Evolutionary conservation across 2,329 filamentous ascomycete genomes (phyloP).

Genomic region (Penicillium thymicola): DNA sequence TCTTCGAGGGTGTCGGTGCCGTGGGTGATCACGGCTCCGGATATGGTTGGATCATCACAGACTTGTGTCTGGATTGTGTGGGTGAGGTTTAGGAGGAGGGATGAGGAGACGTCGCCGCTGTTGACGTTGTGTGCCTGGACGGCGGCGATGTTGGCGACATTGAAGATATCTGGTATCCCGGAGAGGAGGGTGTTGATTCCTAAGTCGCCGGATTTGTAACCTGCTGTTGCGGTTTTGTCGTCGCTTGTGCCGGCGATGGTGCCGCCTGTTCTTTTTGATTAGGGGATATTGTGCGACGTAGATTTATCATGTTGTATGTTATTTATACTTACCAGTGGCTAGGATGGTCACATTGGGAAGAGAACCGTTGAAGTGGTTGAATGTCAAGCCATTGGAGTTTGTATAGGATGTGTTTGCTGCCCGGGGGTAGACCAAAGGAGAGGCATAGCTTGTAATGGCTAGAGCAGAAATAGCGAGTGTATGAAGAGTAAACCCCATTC

Average conservation of each 20-base stretch:
- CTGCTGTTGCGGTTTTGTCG: constrained; percentile 27
- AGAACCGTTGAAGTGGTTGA: constrained; percentile 25
- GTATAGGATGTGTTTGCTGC: constrained; percentile 21
- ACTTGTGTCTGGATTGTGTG: constrained; percentile 13
- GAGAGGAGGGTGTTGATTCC: constrained; percentile 25
- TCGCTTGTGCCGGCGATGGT: constrained; percentile 26
- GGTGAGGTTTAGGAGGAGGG: constrained; percentile 23
- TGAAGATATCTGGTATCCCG: constrained; percentile 25
- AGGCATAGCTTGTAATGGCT: constrained; percentile 19
- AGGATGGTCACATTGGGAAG: constrained; percentile 28
- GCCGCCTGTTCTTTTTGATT: constrained; percentile 14
- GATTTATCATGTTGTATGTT: neutral
- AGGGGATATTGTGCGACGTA: neutral
- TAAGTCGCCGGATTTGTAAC: constrained; percentile 25
- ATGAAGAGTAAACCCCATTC: constrained; percentile 18
- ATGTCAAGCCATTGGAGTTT: constrained; percentile 27
- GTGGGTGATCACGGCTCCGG: constrained; percentile 50
- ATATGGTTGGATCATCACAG: constrained; percentile 10
- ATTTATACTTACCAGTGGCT: constrained; percentile 17
- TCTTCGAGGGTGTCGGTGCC: constrained; percentile 66
- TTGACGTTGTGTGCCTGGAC: constrained; percentile 29
- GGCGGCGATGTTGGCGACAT: constrained; percentile 27
- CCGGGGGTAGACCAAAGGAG: constrained; percentile 21
- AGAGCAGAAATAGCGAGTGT: constrained; percentile 17
- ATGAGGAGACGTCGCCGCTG: constrained; percentile 24